Base-by-base conservation (phyloP, 805 yeast species). In the Maudiozyma barnettii region DNA sequence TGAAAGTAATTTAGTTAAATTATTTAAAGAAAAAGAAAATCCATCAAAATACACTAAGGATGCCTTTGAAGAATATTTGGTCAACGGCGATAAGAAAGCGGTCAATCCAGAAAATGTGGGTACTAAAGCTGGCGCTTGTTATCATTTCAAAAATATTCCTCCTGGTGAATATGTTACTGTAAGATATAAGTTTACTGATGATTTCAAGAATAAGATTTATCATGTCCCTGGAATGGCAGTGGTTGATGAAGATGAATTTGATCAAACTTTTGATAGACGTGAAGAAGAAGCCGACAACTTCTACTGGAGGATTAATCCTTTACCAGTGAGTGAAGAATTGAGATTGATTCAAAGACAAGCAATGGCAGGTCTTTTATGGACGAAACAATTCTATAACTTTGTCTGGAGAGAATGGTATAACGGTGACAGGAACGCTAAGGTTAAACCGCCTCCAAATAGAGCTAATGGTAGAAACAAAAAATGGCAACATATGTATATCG, bases 321-420 rank as follows among this genome's bases (percentile, higher is more conserved):
- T 87, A 61, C 96, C 96, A 36, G 75, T 88, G 47, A 76, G 86
- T 22, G 89, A 85, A 51, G 86, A 84, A 50, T 71, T 90, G 57
- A 75, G 96, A 60, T 80, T 76, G 58, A 82, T 89, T 47, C 96
- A 89, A 70, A 77, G 96, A 60, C 97, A 89, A 69, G 95, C 96
- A 0, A 86, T 87, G 67, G 90, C 96, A 12, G 96, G 96, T 1
- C 73, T 90, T 65, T 69, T 90, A 59, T 89, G 97, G 97, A 82
- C 93, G 9, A 89, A 89, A 64, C 96, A 89, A 67, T 89, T 82
- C 64, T 89, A 89, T 63, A 84, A 86, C 61, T 85, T 89, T 57
- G 78, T 89, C 50, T 93, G 84, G 66, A 81, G 79, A 51, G 84
- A 84, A 56, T 89, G 97, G 97, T 78, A 80, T 43, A 72, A 77